phyloP scores from a whole-genome alignment of 1,139 yeast species.

The Diutina rugosa region DNA sequence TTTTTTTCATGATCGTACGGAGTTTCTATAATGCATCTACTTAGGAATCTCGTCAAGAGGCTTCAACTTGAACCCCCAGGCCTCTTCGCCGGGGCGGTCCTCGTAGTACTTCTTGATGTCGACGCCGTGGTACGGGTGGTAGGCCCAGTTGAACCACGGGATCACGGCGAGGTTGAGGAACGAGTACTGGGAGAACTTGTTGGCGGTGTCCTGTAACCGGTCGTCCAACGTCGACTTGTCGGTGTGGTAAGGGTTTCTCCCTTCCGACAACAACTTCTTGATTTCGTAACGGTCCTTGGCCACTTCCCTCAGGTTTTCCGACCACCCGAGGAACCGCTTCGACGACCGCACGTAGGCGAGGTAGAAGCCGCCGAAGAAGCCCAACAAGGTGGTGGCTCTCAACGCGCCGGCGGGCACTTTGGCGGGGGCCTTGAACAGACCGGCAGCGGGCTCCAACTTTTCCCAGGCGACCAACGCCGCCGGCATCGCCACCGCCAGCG shows the following conservation, averaged over 20 bases:
- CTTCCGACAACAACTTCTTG: slow-evolving; percentile 53
- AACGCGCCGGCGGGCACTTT: slow-evolving; percentile 46
- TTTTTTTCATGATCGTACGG: not conserved
- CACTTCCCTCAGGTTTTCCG: slow-evolving; percentile 66
- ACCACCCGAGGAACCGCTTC: slow-evolving; percentile 67
- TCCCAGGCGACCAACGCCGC: slow-evolving; percentile 49
- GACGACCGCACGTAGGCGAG: slow-evolving; percentile 54
- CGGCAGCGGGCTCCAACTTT: slow-evolving; percentile 47
- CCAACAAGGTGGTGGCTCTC: slow-evolving; percentile 48
- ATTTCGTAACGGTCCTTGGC: slow-evolving; percentile 62
- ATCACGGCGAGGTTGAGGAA: slow-evolving; percentile 46
- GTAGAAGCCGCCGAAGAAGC: slow-evolving; percentile 60
- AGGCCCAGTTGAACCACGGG: slow-evolving; percentile 77
- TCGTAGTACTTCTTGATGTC: slow-evolving; percentile 60
- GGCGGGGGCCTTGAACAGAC: slow-evolving; percentile 40
- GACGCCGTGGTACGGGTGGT: slow-evolving; percentile 79
- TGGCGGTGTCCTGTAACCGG: slow-evolving; percentile 64
- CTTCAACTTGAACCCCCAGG: slow-evolving; percentile 34
- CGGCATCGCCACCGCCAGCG: slow-evolving; percentile 55
- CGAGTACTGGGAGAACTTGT: slow-evolving; percentile 71
- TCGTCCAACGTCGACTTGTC: slow-evolving; percentile 51
- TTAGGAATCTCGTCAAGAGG: slow-evolving; percentile 35
- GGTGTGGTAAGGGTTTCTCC: slow-evolving; percentile 51
- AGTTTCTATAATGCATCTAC: slow-evolving; percentile 8
- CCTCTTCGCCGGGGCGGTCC: slow-evolving; percentile 42